phyloP scores from a whole-genome alignment of 306 rosid genomes.

The Vigna unguiculata region DNA sequence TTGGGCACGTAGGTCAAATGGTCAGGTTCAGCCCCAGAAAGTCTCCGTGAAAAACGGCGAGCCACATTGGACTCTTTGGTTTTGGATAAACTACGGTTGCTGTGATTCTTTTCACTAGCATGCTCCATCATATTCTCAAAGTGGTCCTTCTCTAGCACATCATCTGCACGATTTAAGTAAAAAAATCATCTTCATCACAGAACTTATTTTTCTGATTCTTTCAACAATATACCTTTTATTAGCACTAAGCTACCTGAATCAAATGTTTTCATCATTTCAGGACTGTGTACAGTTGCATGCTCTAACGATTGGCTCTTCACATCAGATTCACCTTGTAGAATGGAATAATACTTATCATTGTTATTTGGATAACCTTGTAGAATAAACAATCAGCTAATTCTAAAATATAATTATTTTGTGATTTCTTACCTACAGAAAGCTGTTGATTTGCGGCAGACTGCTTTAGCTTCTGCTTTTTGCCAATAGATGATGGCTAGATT shows the following conservation, averaged over 20 bases:
- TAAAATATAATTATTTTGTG: constrained; percentile 14
- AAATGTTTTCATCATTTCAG: constrained; percentile 43
- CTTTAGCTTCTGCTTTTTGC: constrained; percentile 56
- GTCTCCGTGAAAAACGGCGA: constrained; percentile 14
- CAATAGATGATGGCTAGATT: constrained; percentile 58
- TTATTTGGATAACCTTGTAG: constrained; percentile 22
- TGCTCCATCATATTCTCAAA: constrained; percentile 21
- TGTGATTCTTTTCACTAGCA: constrained; percentile 11
- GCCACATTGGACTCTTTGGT: constrained; percentile 36
- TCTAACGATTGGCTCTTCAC: constrained; percentile 43
- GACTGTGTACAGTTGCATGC: constrained; percentile 41
- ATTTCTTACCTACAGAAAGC: constrained; percentile 58
- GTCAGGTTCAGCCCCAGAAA: not conserved
- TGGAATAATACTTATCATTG: not conserved
- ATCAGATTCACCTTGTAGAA: constrained; percentile 39
- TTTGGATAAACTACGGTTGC: constrained; percentile 43
- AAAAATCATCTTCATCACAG: constrained; percentile 39
- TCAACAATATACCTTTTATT: constrained; percentile 34
- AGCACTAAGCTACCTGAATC: constrained; percentile 35
- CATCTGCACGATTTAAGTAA: constrained; percentile 44
- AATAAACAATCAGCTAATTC: not conserved
- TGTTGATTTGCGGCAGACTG: constrained; percentile 48
- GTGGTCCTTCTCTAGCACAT: constrained; percentile 45
- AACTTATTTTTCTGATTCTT: constrained; percentile 16
- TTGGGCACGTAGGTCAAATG: not conserved